Conservation (phyloP, 2,329 filamentous ascomycete species). For the Ceratocystis cacaofunesta region DNA sequence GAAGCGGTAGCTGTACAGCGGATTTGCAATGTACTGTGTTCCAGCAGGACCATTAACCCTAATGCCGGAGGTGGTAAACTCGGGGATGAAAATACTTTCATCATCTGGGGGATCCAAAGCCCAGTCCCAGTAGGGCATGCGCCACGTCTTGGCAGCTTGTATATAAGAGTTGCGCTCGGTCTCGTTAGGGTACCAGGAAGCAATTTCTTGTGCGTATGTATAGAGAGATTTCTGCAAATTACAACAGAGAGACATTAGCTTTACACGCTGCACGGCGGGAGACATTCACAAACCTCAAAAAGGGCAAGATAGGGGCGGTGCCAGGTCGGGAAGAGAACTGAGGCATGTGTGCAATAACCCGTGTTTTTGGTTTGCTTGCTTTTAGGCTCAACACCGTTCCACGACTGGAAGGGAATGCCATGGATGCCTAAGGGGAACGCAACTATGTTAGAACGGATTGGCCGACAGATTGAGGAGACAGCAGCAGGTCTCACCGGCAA, state of each 20-base stretch:
- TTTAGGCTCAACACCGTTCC: constrained; percentile 39
- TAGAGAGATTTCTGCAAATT: constrained; percentile 17
- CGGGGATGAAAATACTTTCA: constrained; percentile 32
- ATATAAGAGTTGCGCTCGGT: constrained; percentile 35
- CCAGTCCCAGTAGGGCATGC: constrained; percentile 48
- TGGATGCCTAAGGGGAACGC: constrained; percentile 48
- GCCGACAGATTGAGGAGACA: background rate
- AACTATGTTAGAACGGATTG: background rate
- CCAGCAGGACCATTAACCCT: constrained; percentile 42
- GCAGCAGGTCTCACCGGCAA: constrained; percentile 44
- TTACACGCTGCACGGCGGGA: background rate
- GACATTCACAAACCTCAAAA: constrained; percentile 32
- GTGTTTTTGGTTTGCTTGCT: constrained; percentile 24
- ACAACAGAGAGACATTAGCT: background rate
- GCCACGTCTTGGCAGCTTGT: constrained; percentile 35
- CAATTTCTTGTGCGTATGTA: constrained; percentile 25
- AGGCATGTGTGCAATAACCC: constrained; percentile 66
- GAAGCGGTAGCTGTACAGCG: constrained; percentile 46
- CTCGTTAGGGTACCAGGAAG: constrained; percentile 33
- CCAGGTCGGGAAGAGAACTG: constrained; percentile 65
- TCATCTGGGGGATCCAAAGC: constrained; percentile 34
- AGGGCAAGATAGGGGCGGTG: constrained; percentile 63
- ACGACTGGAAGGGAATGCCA: constrained; percentile 50
- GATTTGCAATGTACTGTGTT: constrained; percentile 42
- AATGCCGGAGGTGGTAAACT: constrained; percentile 35